Evolutionary conservation across 139 green algal genomes (phyloP).

Genomic region (Chlorella sp.): DNA sequence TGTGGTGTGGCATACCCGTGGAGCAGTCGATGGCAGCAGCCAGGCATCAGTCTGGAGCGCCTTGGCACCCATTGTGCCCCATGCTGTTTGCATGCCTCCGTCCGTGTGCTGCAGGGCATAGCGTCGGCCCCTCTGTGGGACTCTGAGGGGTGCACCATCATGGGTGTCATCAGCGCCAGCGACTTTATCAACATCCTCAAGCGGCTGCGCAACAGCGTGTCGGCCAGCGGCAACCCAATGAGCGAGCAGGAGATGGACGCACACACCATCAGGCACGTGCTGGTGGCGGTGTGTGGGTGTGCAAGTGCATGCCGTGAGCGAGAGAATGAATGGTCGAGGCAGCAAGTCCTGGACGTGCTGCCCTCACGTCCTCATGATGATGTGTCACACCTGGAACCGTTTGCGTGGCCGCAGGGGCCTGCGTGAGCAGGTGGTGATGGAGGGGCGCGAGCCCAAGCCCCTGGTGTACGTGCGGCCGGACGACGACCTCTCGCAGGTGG

Average conservation of each 20-base stretch:
- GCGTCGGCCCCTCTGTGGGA: slow-evolving; percentile 90
- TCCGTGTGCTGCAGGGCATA: slow-evolving; percentile 71
- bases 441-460: slow-evolving; percentile 41
- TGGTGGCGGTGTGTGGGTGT: no score
- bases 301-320: no score
- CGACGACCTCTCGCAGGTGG: slow-evolving; percentile 65
- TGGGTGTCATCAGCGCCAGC: slow-evolving; percentile 82
- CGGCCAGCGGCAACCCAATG: slow-evolving; percentile 56
- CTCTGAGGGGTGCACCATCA: slow-evolving; percentile 37
- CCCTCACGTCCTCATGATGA: no score
- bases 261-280: slow-evolving; percentile 80
- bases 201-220: slow-evolving; percentile 60
- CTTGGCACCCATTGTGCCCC: no score
- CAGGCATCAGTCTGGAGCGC: no score
- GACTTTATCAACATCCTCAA: slow-evolving; percentile 95
- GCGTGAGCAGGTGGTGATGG: slow-evolving; percentile 43
- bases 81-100: neutral
- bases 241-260: slow-evolving; percentile 89
- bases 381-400: no score
- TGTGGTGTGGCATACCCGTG: no score
- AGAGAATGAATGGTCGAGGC: no score
- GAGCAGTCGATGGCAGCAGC: no score
- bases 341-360: no score
- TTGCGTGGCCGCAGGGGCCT: no score
- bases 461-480: slow-evolving; percentile 71